Base-by-base conservation (phyloP, 2,329 filamentous ascomycete genomes). In the Xylariaceae sp. region DNA sequence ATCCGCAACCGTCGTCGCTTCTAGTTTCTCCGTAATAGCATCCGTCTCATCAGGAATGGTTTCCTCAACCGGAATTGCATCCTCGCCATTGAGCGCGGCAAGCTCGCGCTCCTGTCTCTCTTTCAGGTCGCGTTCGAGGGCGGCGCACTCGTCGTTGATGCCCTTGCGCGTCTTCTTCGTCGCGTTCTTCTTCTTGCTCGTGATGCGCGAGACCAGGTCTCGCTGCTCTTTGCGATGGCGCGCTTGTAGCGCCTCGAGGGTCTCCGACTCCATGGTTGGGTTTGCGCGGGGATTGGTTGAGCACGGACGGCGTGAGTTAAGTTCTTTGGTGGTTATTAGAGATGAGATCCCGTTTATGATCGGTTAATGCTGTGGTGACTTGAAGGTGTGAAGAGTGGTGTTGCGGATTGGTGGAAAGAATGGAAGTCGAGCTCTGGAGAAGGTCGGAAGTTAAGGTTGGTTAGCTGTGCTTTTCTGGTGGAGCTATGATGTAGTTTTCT, bases 111-210 rank as follows among this genome's bases (percentile, higher is more conserved):
- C 81, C 57, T 94, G 90, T 65, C 81, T 79, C 68, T 89, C 87
- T 63, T 83, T 85, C 48, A 90, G 71, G 57, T 83, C 75, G 6
- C 82, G 78, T 73, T 93, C 89, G 64, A 91, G 78, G 56, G 83
- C 79, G 61, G 88, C 87, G 66, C 90, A 91, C 71, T 93, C 89
- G 55, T 88, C 81, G 47, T 88, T 90, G 70, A 93, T 79, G 34
- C 87, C 86, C 72, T 88, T 90, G 69, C 78, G 84, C 67, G 82
- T 92, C 84, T 86, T 91, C 77, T 97, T 99, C 51, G 88, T 95
- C 13, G 94, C 92, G 67, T 89, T 88, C 80, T 97, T 97, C 81
- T 97, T 99, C 82, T 97, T 97, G 76, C 88, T 92, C 4, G 90
- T 97, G 70, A 95, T 86, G 61, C 88, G 87, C 54, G 85, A 83